Percentiles rank a stretch among this genome's conserved stretches.
Conservation (phyloP, 2,329 filamentous ascomycete genomes). For the Canariomyces notabilis region DNA sequence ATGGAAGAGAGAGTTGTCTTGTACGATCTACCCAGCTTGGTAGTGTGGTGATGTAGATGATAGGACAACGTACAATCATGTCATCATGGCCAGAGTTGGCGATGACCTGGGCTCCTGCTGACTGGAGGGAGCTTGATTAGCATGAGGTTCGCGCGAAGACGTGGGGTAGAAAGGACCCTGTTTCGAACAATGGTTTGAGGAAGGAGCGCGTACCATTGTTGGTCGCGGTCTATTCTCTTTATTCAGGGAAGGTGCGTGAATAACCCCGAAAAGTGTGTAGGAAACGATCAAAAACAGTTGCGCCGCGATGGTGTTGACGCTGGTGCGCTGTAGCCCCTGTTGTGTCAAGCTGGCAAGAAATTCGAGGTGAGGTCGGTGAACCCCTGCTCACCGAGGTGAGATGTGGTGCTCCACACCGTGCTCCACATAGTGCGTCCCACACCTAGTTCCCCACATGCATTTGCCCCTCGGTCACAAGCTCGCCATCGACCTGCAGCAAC, state of each 20-base stretch:
- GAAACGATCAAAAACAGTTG: background rate
- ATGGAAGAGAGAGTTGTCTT: too few relatives aligned
- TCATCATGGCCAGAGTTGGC: slow-evolving; percentile 91
- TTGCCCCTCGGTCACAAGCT: slow-evolving; percentile 17
- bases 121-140: slow-evolving; percentile 27
- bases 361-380: slow-evolving; percentile 16
- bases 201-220: slow-evolving; percentile 10
- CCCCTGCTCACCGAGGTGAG: background rate
- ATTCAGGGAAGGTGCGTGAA: background rate
- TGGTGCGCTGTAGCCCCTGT: slow-evolving; percentile 17
- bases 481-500: background rate
- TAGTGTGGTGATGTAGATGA: background rate
- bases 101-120: slow-evolving; percentile 61
- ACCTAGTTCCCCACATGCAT: slow-evolving; percentile 2
- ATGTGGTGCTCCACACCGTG: too few relatives aligned
- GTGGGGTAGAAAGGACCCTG: background rate
- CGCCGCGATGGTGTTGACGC: background rate
- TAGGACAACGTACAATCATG: slow-evolving; percentile 80
- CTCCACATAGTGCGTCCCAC: slow-evolving; percentile 8
- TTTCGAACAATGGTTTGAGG: background rate
- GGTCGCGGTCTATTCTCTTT: background rate
- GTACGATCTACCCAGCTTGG: background rate
- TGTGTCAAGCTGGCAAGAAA: slow-evolving; percentile 26
- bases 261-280: background rate
- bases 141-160: background rate